Base-by-base conservation (phyloP, 139 green algal genomes). In the Yamagishiella unicocca region DNA sequence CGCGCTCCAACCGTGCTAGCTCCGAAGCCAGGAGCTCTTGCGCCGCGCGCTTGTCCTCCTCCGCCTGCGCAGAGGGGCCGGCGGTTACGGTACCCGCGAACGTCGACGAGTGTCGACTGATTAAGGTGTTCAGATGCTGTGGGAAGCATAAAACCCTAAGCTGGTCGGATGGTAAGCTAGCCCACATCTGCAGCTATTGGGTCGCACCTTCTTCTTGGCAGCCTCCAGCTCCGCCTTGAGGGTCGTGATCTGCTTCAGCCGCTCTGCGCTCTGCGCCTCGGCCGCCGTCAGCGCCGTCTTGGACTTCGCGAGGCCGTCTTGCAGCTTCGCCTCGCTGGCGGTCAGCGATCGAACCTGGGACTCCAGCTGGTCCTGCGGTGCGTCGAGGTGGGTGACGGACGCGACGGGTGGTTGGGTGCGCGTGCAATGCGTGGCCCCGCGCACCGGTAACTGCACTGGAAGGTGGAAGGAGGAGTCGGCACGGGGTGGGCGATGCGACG, bases 321-420 rank as follows among this genome's bases (percentile, higher is more conserved):
- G 38, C 21, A 85, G 64, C 4, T 35, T n/a, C 21, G 74, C 50
- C 77, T 90, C 85, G 42, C n/a, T 31, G 37, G 85, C 76, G 9
- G 38, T 58, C 25, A 90, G 76, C 19, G 35, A 8, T 9, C 1
- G n/a, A 2, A 90, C 12, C 4, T 42, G 62, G 14, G 33, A 42
- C 77, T 90, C 66, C 66, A 90, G 77, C 53, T 90, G 31, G 38
- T 21, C 76, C 76, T 81, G 75, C 8, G 27, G 43, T 24, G 62
- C 78, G 21, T n/a, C n/a, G n/a, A n/a, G n/a, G n/a, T n/a, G n/a
- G 21, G 53, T 61, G 19, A 61, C 19, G 19, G 53, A 61, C 53
- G 19, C 53, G 19, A 17, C 21, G 53, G 21, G 19, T 27, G 19
- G 19, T 61, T 61, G 53, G 50, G 14, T 61, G 50, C 14, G 50